phyloP scores from a whole-genome alignment of 2,329 filamentous ascomycete genomes.

The Neophaeococcomyces mojaviensis region DNA sequence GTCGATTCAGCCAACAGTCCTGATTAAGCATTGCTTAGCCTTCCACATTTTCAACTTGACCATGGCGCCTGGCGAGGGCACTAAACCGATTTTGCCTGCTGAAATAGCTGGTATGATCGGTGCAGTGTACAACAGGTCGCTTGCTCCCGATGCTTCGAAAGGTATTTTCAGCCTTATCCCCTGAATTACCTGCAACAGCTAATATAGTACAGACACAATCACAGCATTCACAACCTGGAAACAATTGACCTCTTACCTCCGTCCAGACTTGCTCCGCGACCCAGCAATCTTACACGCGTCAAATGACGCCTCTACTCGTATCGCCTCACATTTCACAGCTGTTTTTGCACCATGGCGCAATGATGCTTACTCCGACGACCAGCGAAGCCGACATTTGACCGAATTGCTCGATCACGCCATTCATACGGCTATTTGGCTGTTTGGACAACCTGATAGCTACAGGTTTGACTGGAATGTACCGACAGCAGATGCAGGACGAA shows the following conservation, averaged over 20 bases:
- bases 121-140: neutral
- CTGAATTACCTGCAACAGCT: conserved; percentile 6
- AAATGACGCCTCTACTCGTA: neutral
- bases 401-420: conserved; percentile 9
- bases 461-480: conserved; percentile 6
- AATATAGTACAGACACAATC: neutral
- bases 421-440: conserved; percentile 9
- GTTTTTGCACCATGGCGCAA: conserved; percentile 10
- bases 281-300: neutral
- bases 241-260: conserved; percentile 25
- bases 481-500: neutral
- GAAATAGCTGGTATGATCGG: neutral
- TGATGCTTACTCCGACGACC: conserved; percentile 6
- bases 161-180: conserved; percentile 7
- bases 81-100: conserved; percentile 10
- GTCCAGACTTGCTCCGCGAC: conserved; percentile 2
- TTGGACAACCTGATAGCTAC: conserved; percentile 10
- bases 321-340: conserved; percentile 8
- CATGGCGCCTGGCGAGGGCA: conserved; percentile 11
- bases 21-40: conserved; percentile 23
- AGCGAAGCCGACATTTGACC: conserved; percentile 7
- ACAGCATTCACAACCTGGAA: conserved; percentile 24
- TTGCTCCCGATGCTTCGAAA: neutral
- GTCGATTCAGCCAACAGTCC: conserved; percentile 9
- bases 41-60: conserved; percentile 18